phyloP scores from a whole-genome alignment of 2,329 filamentous ascomycete species.

The Colletotrichum plurivorum region DNA sequence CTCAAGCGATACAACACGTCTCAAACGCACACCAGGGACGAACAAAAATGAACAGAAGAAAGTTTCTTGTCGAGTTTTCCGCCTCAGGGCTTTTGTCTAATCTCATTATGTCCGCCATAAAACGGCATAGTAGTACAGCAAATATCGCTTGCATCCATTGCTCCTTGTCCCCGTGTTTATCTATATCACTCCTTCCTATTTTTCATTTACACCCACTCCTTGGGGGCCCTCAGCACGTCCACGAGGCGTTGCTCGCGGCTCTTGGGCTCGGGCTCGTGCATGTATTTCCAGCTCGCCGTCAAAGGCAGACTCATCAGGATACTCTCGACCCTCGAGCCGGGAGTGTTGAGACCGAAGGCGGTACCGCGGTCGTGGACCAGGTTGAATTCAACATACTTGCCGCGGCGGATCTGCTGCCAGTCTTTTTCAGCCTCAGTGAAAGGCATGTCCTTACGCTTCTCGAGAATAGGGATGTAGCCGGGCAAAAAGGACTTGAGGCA shows the following conservation, averaged over 20 bases:
- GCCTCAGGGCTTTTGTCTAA: conserved; percentile 40
- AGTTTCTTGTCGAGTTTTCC: conserved; percentile 32
- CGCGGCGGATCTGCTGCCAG: conserved; percentile 95
- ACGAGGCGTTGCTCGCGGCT: conserved; percentile 85
- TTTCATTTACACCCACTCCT: conserved; percentile 72
- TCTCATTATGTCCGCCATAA: conserved; percentile 37
- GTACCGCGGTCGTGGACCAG: conserved; percentile 97
- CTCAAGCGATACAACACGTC: no score
- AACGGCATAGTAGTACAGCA: conserved; percentile 32
- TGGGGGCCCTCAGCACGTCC: conserved; percentile 76
- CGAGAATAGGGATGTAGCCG: conserved; percentile 90
- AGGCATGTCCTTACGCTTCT: conserved; percentile 91
- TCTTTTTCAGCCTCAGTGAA: conserved; percentile 89
- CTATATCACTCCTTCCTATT: not conserved
- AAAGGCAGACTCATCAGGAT: conserved; percentile 97
- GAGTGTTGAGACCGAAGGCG: conserved; percentile 93
- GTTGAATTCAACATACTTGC: conserved; percentile 99
- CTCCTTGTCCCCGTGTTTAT: conserved; percentile 18
- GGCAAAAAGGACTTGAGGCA: conserved; percentile 90
- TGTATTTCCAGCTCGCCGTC: conserved; percentile 95
- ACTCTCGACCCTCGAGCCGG: conserved; percentile 92
- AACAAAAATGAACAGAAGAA: conserved; percentile 14
- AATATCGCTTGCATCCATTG: conserved; percentile 27
- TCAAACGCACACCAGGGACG: not conserved
- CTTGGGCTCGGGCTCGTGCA: conserved; percentile 85